Conservation (phyloP, 768 basidiomycete genomes). For the Phaffia australis region DNA sequence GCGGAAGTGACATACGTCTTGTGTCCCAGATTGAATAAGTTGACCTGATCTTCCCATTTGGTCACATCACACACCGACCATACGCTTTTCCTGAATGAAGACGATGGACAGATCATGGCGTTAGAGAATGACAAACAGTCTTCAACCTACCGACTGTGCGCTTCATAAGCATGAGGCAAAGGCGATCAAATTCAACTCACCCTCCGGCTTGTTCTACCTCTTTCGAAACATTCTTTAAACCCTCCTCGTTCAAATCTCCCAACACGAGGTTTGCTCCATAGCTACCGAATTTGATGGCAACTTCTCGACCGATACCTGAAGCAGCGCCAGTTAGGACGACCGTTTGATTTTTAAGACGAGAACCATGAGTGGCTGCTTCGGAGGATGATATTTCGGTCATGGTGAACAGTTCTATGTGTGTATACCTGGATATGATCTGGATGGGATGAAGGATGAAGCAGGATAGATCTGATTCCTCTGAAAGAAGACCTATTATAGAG, state of each 20-base stretch:
- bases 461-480: no score
- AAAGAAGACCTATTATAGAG: no score
- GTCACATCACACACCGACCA: constrained; percentile 12
- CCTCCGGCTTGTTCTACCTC: constrained; percentile 11
- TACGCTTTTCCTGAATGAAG: background rate
- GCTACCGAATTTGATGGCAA: constrained; percentile 4
- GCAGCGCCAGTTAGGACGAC: constrained; percentile 16
- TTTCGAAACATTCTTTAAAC: background rate
- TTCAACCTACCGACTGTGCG: no score
- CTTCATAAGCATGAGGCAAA: background rate
- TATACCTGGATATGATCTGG: no score
- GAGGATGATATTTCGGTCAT: constrained; percentile 8
- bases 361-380: background rate
- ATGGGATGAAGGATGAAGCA: no score
- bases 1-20: background rate
- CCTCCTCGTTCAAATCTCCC: constrained; percentile 12
- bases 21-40: constrained; percentile 1
- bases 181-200: background rate
- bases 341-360: background rate
- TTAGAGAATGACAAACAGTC: background rate
- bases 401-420: background rate
- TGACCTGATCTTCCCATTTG: constrained; percentile 14
- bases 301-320: constrained; percentile 12
- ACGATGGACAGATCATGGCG: background rate
- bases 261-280: constrained; percentile 14